phyloP scores from a whole-genome alignment of 495 filamentous ascomycete species.

The Ramalina peruviana region DNA sequence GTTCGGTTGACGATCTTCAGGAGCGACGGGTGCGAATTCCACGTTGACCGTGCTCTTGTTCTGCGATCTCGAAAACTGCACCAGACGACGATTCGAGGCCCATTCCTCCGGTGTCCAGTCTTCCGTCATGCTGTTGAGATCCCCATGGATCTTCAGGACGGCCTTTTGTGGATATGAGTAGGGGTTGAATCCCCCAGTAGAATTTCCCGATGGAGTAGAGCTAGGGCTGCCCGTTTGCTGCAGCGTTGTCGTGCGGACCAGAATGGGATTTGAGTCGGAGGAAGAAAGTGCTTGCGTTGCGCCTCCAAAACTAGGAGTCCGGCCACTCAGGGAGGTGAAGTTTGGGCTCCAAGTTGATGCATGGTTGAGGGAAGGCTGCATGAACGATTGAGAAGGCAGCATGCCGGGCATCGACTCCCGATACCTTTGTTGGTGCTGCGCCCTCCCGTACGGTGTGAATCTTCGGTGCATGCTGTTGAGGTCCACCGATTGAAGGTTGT shows the following conservation, averaged over 20 bases:
- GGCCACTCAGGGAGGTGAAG: slow-evolving; percentile 20
- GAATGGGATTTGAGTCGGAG: slow-evolving; percentile 41
- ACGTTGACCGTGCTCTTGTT: slow-evolving; percentile 57
- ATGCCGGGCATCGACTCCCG: slow-evolving; percentile 5
- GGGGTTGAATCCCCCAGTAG: slow-evolving; percentile 50
- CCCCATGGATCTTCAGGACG: slow-evolving; percentile 67
- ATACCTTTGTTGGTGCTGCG: slow-evolving; percentile 5
- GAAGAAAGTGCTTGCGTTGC: slow-evolving; percentile 24
- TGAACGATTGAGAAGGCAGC: slow-evolving; percentile 22
- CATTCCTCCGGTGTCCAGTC: slow-evolving; percentile 72
- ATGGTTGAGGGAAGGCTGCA: slow-evolving; percentile 30
- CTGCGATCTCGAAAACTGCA: slow-evolving; percentile 73
- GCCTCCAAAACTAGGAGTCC: slow-evolving; percentile 19
- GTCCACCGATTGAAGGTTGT: slow-evolving; percentile 29
- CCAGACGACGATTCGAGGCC: slow-evolving; percentile 61
- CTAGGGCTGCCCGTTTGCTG: slow-evolving; percentile 39
- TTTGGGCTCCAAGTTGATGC: slow-evolving; percentile 34
- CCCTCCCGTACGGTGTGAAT: slow-evolving; percentile 6
- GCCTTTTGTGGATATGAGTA: slow-evolving; percentile 83
- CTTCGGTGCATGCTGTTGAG: slow-evolving; percentile 18
- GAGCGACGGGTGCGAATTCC: slow-evolving; percentile 55
- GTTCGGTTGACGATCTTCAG: slow-evolving; percentile 51
- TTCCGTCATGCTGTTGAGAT: slow-evolving; percentile 65
- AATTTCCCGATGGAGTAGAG: slow-evolving; percentile 23
- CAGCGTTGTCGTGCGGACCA: slow-evolving; percentile 77